phyloP scores from a whole-genome alignment of 768 basidiomycete genomes.

The Xerocomellus dryophilus region DNA sequence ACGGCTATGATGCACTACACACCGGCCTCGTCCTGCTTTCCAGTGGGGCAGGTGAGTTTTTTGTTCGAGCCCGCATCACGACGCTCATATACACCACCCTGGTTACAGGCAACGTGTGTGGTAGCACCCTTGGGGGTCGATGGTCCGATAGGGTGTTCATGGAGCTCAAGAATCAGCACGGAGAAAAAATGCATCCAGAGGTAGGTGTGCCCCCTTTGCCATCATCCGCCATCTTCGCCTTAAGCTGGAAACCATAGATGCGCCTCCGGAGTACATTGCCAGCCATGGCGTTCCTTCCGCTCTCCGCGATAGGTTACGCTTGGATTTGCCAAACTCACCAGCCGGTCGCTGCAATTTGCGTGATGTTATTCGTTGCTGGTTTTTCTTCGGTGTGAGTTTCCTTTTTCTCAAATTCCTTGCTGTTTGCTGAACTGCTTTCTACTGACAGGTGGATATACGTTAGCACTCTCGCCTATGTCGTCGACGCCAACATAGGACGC shows the following conservation, averaged over 20 bases:
- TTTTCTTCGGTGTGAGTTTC: conserved; percentile 46
- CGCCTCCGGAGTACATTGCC: conserved; percentile 62
- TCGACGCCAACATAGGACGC: conserved; percentile 81
- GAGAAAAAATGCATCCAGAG: conserved; percentile 56
- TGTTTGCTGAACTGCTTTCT: not conserved
- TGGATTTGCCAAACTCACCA: conserved; percentile 69
- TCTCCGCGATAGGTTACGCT: conserved; percentile 62
- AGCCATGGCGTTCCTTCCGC: conserved; percentile 53
- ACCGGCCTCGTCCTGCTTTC: conserved; percentile 77
- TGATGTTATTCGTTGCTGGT: conserved; percentile 68
- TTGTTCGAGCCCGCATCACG: not conserved
- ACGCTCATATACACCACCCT: not conserved
- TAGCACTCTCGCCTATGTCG: conserved; percentile 77
- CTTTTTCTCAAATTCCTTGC: not conserved
- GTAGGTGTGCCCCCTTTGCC: conserved; percentile 34
- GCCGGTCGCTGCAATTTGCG: conserved; percentile 65
- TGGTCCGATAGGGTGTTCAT: conserved; percentile 51
- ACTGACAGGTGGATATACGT: conserved; percentile 51
- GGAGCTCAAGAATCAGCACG: conserved; percentile 41
- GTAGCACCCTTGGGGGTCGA: conserved; percentile 56
- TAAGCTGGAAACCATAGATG: conserved; percentile 45
- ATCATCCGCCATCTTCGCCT: not conserved
- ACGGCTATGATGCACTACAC: conserved; percentile 64
- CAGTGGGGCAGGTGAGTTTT: conserved; percentile 59
- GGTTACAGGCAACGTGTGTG: conserved; percentile 44